Conservation (phyloP, 169 alveolate genomes). For the Plasmodium adleri region DNA sequence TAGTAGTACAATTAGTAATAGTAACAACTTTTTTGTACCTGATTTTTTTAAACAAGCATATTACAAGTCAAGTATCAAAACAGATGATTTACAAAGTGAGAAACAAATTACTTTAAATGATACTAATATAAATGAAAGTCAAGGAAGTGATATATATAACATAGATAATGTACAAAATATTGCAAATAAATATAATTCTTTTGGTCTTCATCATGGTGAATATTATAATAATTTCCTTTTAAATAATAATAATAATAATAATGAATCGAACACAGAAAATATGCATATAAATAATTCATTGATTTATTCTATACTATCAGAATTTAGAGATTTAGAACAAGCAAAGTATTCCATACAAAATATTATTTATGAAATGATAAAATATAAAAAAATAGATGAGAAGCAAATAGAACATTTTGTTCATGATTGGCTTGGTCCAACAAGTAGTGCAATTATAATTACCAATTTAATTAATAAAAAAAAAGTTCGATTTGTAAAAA, state of each 20-base stretch:
- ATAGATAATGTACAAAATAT: background rate
- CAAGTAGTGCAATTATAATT: constrained; percentile 62
- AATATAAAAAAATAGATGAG: constrained; percentile 32
- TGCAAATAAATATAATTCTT: background rate
- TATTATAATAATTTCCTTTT: constrained; percentile 29
- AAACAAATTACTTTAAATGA: too few relatives aligned
- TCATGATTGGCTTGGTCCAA: constrained; percentile 65
- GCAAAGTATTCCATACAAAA: constrained; percentile 64
- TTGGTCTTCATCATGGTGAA: constrained; percentile 18
- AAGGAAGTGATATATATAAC: background rate
- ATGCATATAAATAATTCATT: constrained; percentile 43
- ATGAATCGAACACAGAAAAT: background rate
- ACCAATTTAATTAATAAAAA: constrained; percentile 56
- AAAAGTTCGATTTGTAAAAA: constrained; percentile 48
- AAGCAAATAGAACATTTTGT: constrained; percentile 34
- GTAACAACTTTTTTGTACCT: too few relatives aligned
- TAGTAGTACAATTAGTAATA: too few relatives aligned
- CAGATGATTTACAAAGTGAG: too few relatives aligned
- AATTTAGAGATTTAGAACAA: constrained; percentile 58
- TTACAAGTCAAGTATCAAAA: too few relatives aligned
- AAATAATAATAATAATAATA: constrained; percentile 13
- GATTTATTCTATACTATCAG: constrained; percentile 16
- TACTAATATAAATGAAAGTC: background rate
- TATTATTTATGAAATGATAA: constrained; percentile 62
- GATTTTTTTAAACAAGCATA: too few relatives aligned